Base-by-base conservation (phyloP, 352 stramenopile genomes). In the Saprolegnia diclina region DNA sequence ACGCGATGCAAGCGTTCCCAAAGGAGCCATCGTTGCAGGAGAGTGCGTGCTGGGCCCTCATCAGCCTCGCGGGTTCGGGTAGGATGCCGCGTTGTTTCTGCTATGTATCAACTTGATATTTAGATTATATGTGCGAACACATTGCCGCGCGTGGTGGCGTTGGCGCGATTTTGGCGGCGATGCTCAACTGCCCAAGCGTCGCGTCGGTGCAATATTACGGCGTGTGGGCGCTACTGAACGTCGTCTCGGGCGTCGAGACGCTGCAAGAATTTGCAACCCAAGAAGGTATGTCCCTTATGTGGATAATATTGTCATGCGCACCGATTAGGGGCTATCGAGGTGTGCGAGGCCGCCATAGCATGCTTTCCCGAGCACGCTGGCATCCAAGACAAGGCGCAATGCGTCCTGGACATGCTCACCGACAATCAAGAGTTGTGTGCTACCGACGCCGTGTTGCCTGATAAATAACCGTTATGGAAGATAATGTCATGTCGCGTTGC, bases 1-100 rank as follows among this genome's bases (percentile, higher is more conserved):
- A 81, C 37, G 77, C 82, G 2, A 96, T 97, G 88, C 81, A 96
- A 73, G 65, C 73, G 19, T 94, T 95, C 75, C 83, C 86, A 37
- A 77, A 88, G 11, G 77, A 86, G 21, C n/a, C 67, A 5, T 66
- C 48, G 10, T 75, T 96, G 11, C 91, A 97, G 74, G 87, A 92
- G 71, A 76, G 79, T 53, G 82, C 85, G 26, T 94, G 86, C 48
- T 96, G 86, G 86, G 84, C 85, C 32, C 67, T 97, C 4, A 73
- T 91, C 45, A 96, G 87, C 16, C 72, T 97, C 1, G 81, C 88
- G 42, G 80, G 81, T 26, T 92, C 84, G 68, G 83, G 83, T n/a
- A n/a, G n/a, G n/a, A n/a, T 91, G 71, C 18, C 61, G 6, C 9
- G 22, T 40, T 6, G 35, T 66, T 71, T 57, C 21, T n/a, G 22